phyloP scores from a whole-genome alignment of 2,329 filamentous ascomycete species.

The Monilinia fructigena region DNA sequence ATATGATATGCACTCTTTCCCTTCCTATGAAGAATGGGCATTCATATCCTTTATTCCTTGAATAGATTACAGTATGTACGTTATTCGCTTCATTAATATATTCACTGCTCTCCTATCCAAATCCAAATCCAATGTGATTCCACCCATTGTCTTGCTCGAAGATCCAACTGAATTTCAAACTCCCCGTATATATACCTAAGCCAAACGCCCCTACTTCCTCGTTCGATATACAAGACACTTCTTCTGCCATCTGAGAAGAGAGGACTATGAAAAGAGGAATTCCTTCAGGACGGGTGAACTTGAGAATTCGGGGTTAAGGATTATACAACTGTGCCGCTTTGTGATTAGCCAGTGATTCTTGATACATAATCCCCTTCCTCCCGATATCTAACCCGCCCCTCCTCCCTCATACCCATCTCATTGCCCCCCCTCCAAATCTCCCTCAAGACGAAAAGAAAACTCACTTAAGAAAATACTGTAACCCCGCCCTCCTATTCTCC shows the following conservation, averaged over 20 bases:
- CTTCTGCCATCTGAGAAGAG: not conserved
- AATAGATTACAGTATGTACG: too few species aligned
- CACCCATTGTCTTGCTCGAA: too few species aligned
- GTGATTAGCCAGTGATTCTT: slow-evolving; percentile 16
- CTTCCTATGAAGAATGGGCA: too few species aligned
- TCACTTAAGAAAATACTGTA: slow-evolving; percentile 93
- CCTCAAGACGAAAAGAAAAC: slow-evolving; percentile 41
- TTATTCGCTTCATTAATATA: not conserved
- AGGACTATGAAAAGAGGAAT: slow-evolving; percentile 56
- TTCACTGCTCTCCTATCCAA: not conserved
- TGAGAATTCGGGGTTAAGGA: slow-evolving; percentile 91
- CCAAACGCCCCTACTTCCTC: not conserved
- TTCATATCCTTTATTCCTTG: too few species aligned
- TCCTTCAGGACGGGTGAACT: slow-evolving; percentile 88
- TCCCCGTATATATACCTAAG: not conserved
- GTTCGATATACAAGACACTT: slow-evolving; percentile 6
- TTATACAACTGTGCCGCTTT: slow-evolving; percentile 64
- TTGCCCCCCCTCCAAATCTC: too few species aligned
- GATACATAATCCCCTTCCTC: not conserved
- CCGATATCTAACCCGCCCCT: too few species aligned
- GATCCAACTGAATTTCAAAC: not conserved
- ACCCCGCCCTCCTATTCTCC: slow-evolving; percentile 75
- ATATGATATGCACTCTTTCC: too few species aligned
- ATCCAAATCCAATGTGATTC: too few species aligned
- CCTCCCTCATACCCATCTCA: not conserved